A percentile compares a stretch with the other conserved stretches of the same genome.
Conservation (phyloP, 768 basidiomycete genomes). For the Leccinum uliginosum region DNA sequence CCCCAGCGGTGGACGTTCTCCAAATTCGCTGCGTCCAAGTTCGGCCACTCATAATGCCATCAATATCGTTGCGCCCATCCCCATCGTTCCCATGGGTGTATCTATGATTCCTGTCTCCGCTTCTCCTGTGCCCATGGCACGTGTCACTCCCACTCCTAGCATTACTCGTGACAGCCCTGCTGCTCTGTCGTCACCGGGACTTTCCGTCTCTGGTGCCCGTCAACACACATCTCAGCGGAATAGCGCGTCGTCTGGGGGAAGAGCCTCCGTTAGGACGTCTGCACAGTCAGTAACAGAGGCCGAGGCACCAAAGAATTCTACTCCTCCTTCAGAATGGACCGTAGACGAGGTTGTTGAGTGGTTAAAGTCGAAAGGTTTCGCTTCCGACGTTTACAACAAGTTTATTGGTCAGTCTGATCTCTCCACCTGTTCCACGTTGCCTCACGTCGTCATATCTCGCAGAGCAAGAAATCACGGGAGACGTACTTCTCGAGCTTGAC, state of each 20-base stretch:
- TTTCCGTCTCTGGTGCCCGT: slow-evolving; percentile 21
- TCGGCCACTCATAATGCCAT: slow-evolving; percentile 27
- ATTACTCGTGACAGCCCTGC: slow-evolving; percentile 25
- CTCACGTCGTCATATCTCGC: slow-evolving; percentile 6
- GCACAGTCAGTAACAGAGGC: slow-evolving; percentile 18
- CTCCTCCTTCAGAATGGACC: slow-evolving; percentile 70
- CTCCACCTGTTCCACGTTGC: not conserved
- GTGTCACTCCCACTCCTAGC: slow-evolving; percentile 23
- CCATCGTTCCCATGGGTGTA: slow-evolving; percentile 16
- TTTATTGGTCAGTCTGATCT: slow-evolving; percentile 64
- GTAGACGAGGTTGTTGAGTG: slow-evolving; percentile 89
- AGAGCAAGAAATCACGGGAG: slow-evolving; percentile 99
- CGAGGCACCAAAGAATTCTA: slow-evolving; percentile 29
- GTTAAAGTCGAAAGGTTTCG: slow-evolving; percentile 82
- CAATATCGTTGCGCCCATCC: slow-evolving; percentile 21
- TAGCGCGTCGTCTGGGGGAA: slow-evolving; percentile 32
- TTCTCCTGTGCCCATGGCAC: slow-evolving; percentile 21
- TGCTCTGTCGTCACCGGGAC: slow-evolving; percentile 28
- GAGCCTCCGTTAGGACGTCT: slow-evolving; percentile 20
- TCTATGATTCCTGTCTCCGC: slow-evolving; percentile 19
- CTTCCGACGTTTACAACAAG: slow-evolving; percentile 74
- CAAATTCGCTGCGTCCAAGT: slow-evolving; percentile 19
- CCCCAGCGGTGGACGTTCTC: slow-evolving; percentile 14
- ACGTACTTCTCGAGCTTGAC: slow-evolving; percentile 93
- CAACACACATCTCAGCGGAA: slow-evolving; percentile 40